Evolutionary conservation across 2,329 filamentous ascomycete genomes (phyloP).

Genomic region (Cladosporium sp.): DNA sequence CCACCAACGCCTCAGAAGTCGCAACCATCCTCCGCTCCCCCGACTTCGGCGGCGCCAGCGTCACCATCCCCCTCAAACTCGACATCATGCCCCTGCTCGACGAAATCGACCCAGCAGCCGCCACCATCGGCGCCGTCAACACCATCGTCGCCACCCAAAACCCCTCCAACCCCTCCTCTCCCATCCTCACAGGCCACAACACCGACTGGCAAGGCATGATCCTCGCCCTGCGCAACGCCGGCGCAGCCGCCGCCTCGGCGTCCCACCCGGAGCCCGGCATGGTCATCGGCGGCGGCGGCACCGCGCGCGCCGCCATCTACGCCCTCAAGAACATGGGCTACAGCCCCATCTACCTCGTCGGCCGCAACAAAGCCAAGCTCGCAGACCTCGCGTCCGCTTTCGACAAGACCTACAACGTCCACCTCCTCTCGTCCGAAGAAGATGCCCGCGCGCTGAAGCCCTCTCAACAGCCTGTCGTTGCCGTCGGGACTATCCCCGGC

Average conservation of each 20-base stretch:
- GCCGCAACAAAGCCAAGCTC: slow-evolving; percentile 71
- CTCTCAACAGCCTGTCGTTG: slow-evolving; percentile 63
- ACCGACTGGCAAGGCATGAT: slow-evolving; percentile 96
- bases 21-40: slow-evolving; percentile 66
- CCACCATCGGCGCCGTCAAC: slow-evolving; percentile 88
- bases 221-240: slow-evolving; percentile 70
- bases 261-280: slow-evolving; percentile 61
- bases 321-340: slow-evolving; percentile 83
- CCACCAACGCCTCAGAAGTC: slow-evolving; percentile 64
- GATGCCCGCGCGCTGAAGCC: slow-evolving; percentile 53
- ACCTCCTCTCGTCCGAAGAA: slow-evolving; percentile 58
- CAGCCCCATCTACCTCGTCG: slow-evolving; percentile 82
- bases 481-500: slow-evolving; percentile 88
- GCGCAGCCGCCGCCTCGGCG: slow-evolving; percentile 48
- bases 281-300: slow-evolving; percentile 89
- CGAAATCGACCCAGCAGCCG: slow-evolving; percentile 74
- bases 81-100: slow-evolving; percentile 83
- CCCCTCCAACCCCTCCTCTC: slow-evolving; percentile 28
- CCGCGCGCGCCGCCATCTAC: slow-evolving; percentile 86
- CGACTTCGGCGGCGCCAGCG: slow-evolving; percentile 87
- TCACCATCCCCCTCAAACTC: slow-evolving; percentile 93
- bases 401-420: slow-evolving; percentile 70
- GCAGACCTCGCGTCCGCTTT: slow-evolving; percentile 70
- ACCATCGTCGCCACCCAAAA: slow-evolving; percentile 70
- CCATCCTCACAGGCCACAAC: slow-evolving; percentile 75